Evolutionary conservation across 352 stramenopile species (phyloP).

Genomic region (Pythium monospermum): DNA sequence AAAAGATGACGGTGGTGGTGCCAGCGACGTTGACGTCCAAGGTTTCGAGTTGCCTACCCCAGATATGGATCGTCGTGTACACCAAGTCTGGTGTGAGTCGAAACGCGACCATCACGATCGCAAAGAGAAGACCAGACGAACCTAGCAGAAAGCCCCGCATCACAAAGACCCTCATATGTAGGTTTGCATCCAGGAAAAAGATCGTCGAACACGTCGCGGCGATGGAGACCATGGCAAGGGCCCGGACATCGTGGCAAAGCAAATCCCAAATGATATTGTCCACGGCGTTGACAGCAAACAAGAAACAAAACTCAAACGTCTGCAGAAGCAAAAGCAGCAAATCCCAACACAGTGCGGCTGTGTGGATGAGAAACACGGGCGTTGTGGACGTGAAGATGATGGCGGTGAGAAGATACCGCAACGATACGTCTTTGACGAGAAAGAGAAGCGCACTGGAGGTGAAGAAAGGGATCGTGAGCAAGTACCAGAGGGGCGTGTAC

Average conservation of each 20-base stretch:
- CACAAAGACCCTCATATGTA: conserved; percentile 8
- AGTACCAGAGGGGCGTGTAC: background rate
- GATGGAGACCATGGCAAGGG: background rate
- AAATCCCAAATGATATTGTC: background rate
- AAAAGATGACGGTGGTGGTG: conserved; percentile 7
- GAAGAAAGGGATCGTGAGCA: background rate
- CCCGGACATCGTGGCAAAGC: conserved; percentile 7
- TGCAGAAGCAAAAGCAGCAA: background rate
- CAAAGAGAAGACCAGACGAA: background rate
- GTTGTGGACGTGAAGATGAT: background rate
- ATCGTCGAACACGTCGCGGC: conserved; percentile 1
- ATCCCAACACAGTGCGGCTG: background rate
- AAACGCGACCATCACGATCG: background rate
- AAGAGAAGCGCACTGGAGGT: background rate
- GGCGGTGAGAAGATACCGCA: background rate
- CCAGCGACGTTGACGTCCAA: conserved; percentile 4
- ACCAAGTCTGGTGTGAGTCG: background rate
- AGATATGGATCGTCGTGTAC: background rate
- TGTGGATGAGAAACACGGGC: background rate
- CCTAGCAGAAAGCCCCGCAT: conserved; percentile 11
- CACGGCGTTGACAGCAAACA: background rate
- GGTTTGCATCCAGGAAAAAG: conserved; percentile 17
- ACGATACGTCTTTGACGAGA: background rate
- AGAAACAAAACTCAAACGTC: background rate
- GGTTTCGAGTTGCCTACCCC: background rate